phyloP scores from a whole-genome alignment of 352 stramenopile genomes.

The Phytopythium litorale region DNA sequence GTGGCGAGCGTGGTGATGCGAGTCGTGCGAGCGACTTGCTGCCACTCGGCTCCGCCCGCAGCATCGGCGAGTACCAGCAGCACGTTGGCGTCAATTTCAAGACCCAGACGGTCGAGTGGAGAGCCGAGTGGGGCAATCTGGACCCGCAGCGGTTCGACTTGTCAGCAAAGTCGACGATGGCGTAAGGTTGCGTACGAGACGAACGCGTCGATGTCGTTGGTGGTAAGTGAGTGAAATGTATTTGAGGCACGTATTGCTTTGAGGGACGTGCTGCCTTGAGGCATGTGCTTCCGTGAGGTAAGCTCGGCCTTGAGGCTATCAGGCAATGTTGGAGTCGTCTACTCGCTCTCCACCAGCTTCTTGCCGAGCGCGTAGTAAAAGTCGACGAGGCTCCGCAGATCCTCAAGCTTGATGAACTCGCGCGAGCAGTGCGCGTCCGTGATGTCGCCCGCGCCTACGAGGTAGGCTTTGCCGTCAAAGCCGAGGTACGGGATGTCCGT shows the following conservation, averaged over 20 bases:
- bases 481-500: slow-evolving; percentile 89
- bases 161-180: slow-evolving; percentile 6
- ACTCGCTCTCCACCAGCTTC: slow-evolving; percentile 53
- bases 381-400: slow-evolving; percentile 54
- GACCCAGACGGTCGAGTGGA: slow-evolving; percentile 38
- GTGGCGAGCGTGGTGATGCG: neutral
- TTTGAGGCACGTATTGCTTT: too few relatives aligned
- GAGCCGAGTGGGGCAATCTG: slow-evolving; percentile 46
- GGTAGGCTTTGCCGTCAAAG: slow-evolving; percentile 74
- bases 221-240: too few relatives aligned
- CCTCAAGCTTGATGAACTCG: slow-evolving; percentile 69
- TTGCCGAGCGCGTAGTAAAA: slow-evolving; percentile 74
- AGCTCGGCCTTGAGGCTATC: too few relatives aligned
- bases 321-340: neutral
- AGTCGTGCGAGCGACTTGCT: slow-evolving; percentile 1
- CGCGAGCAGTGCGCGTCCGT: slow-evolving; percentile 69
- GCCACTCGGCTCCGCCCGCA: slow-evolving; percentile 27
- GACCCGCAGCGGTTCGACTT: slow-evolving; percentile 67
- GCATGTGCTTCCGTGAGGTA: too few relatives aligned
- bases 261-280: too few relatives aligned
- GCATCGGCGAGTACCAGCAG: slow-evolving; percentile 42
- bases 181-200: neutral
- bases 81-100: slow-evolving; percentile 53
- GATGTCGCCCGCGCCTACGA: slow-evolving; percentile 72
- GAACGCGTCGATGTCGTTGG: neutral